Base-by-base conservation (phyloP, 1,284 basidiomycete species). In the Ceratobasidium sp. region DNA sequence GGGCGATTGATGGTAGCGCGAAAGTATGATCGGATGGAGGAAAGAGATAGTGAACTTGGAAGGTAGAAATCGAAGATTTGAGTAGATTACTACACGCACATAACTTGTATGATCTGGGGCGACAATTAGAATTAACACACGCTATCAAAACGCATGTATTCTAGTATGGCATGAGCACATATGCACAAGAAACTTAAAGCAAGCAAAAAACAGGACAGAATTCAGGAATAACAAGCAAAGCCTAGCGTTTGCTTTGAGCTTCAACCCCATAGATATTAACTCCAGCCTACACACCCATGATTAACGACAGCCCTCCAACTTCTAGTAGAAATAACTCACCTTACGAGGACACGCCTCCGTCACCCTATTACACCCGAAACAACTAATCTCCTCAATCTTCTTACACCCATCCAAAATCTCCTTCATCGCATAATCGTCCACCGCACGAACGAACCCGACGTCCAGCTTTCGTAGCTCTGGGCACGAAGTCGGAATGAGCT, bases 401-500 rank as follows among this genome's bases (percentile, higher is more conserved):
- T 31, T 78, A 65, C 85, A 85, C 0, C 84, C 84, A 17, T 93
- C 89, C 77, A 95, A 81, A 79, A 95, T 83, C 24, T 83, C 86
- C 81, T 93, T 92, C 76, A 99, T 82, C 1, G 93, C 85, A 79
- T 92, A 95, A 81, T 99, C 93, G 78, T 97, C 93, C 41, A 95
- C 87, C 47, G 89, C 87, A 53, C 97, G 85, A 78, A 96, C 97
- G 88, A 95, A 99, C 0, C 96, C 92, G 6, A 98, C 82, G 80
- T 99, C 94, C 47, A 99, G 80, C 79, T 84, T 86, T 77, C 82
- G 84, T 78, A 98, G 79, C 29, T 86, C 82, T 2, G 80, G 81
- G 22, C 88, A 88, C 0, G 79, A 78, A 47, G 82, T 81, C 0
- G 86, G 87, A 41, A 97, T 86, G 50, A 78, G 78, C 59, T 82